Conservation (phyloP, 305 asterid genomes). For the Fraxinus greggii region DNA sequence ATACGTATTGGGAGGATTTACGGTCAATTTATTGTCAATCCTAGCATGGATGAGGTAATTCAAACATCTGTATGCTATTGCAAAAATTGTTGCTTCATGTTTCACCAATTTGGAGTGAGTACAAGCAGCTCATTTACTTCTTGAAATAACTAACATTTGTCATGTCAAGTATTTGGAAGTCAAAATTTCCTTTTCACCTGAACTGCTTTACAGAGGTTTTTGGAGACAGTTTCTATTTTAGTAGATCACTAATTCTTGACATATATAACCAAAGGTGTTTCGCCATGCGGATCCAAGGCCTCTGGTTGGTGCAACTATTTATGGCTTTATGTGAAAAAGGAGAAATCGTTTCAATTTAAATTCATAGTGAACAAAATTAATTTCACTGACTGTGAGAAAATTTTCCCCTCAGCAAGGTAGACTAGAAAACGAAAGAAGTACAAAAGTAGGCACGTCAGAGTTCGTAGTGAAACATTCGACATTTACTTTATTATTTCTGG, state of each 20-base stretch:
- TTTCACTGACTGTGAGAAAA: neutral
- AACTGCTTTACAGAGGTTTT: neutral
- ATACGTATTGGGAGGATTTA: conserved; percentile 84
- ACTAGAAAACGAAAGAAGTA: neutral
- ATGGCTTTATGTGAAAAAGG: neutral
- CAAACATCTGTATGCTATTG: conserved; percentile 8
- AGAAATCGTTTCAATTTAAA: neutral
- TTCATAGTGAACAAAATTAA: neutral
- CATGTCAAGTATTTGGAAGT: neutral
- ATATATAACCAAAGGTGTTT: neutral
- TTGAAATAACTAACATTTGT: neutral
- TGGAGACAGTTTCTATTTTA: neutral
- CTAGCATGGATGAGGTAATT: conserved; percentile 91
- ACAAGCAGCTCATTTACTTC: neutral
- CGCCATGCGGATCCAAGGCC: neutral
- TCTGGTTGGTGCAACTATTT: neutral
- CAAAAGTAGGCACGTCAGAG: neutral
- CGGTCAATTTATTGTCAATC: conserved; percentile 81
- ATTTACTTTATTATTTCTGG: neutral
- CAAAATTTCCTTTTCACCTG: neutral
- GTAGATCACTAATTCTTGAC: neutral
- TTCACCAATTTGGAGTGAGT: neutral
- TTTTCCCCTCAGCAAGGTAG: neutral
- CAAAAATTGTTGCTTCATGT: neutral
- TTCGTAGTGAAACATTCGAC: neutral